phyloP scores from a whole-genome alignment of 2,329 filamentous ascomycete species.

The Pseudogymnoascus sp. region DNA sequence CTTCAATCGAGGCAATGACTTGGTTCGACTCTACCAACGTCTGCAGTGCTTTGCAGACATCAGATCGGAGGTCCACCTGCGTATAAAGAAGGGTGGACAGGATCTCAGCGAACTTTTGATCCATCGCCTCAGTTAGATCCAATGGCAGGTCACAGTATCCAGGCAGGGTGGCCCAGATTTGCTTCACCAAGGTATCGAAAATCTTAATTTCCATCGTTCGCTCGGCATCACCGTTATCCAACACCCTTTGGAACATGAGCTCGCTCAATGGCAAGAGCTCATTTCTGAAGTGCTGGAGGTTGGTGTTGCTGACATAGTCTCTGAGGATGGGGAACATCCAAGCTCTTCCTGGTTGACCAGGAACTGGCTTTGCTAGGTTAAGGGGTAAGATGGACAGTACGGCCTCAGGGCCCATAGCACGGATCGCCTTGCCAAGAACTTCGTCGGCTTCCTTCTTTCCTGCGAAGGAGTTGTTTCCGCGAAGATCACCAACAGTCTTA shows the following conservation, averaged over 20 bases:
- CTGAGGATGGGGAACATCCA: constrained; percentile 92
- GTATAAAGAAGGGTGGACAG: constrained; percentile 88
- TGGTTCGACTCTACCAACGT: constrained; percentile 88
- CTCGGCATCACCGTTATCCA: constrained; percentile 72
- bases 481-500: constrained; percentile 75
- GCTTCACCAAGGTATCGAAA: constrained; percentile 90
- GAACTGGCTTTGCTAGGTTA: constrained; percentile 71
- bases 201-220: constrained; percentile 98
- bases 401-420: constrained; percentile 81
- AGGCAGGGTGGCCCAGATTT: constrained; percentile 88
- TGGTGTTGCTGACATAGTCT: constrained; percentile 83
- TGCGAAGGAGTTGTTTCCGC: constrained; percentile 78
- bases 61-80: constrained; percentile 77
- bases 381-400: constrained; percentile 77
- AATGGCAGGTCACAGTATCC: constrained; percentile 92
- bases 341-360: constrained; percentile 75
- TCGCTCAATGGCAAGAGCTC: constrained; percentile 89
- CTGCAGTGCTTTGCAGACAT: constrained; percentile 81
- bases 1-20: constrained; percentile 63
- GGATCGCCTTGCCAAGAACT: constrained; percentile 79
- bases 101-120: constrained; percentile 83
- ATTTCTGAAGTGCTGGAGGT: constrained; percentile 72
- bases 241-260: constrained; percentile 77
- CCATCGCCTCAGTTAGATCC: constrained; percentile 69
- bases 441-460: constrained; percentile 94